Percentiles rank a stretch among this genome's conserved stretches.
Conservation (phyloP, 164 flowering plant species). For the Euptelea pleiosperma region DNA sequence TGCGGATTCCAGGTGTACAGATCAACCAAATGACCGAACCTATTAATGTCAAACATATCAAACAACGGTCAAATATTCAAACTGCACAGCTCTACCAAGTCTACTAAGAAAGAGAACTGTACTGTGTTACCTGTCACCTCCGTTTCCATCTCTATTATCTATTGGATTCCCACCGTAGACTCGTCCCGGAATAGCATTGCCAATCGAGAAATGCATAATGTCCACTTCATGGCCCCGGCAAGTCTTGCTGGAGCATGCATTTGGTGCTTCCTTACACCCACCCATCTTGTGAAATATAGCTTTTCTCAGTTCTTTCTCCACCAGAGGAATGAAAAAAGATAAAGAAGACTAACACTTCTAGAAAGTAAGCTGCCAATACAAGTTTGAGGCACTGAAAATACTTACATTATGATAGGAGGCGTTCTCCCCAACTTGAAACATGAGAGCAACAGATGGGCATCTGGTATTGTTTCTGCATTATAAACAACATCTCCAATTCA, state of each 20-base stretch:
- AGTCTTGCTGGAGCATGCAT: constrained; percentile 39
- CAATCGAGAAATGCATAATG: constrained; percentile 52
- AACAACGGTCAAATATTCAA: background rate
- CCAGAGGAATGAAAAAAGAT: background rate
- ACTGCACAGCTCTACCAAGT: background rate
- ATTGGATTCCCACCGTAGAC: constrained; percentile 49
- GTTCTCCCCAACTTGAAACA: constrained; percentile 87
- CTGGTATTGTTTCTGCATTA: constrained; percentile 50
- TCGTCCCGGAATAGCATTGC: constrained; percentile 55
- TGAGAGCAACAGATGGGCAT: constrained; percentile 95
- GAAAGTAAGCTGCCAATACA: background rate
- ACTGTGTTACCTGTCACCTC: constrained; percentile 65
- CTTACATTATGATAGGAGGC: constrained; percentile 89
- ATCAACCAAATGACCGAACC: constrained; percentile 94
- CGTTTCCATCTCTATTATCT: constrained; percentile 41
- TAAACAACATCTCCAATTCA: constrained; percentile 5
- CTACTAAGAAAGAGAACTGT: background rate
- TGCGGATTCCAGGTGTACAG: constrained; percentile 93
- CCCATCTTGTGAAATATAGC: constrained; percentile 38
- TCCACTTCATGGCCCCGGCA: constrained; percentile 55
- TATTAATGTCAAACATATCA: constrained; percentile 18
- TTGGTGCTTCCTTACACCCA: constrained; percentile 35
- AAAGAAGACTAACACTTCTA: background rate
- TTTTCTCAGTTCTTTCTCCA: constrained; percentile 13
- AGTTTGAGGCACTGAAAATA: background rate